phyloP scores from a whole-genome alignment of 2,329 filamentous ascomycete species.

The Claviceps maximensis region DNA sequence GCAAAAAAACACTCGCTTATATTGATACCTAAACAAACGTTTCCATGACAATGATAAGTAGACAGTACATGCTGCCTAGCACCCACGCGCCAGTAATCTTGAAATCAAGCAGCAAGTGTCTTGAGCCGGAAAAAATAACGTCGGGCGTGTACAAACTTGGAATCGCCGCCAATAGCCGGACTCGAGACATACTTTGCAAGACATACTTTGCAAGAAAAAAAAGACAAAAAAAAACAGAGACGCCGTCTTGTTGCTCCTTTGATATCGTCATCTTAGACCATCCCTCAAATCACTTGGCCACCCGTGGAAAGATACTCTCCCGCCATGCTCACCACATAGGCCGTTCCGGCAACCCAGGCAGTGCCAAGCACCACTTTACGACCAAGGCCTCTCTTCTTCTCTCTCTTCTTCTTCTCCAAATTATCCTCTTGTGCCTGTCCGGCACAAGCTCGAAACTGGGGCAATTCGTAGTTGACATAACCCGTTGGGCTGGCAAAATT shows the following conservation, averaged over 20 bases:
- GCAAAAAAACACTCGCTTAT: not conserved
- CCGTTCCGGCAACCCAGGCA: slow-evolving; percentile 38
- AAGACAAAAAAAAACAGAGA: not conserved
- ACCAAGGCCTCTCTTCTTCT: slow-evolving; percentile 17
- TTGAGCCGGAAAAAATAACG: not conserved
- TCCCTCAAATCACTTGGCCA: slow-evolving; percentile 13
- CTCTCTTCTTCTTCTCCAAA: slow-evolving; percentile 30
- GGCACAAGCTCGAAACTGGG: slow-evolving; percentile 24
- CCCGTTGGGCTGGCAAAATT: slow-evolving; percentile 52
- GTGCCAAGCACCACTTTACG: slow-evolving; percentile 41
- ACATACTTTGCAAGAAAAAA: too few species aligned
- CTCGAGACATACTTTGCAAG: too few species aligned
- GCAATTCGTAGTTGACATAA: slow-evolving; percentile 46
- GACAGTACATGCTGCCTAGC: not conserved
- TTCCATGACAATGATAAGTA: not conserved
- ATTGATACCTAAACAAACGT: not conserved
- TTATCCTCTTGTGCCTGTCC: slow-evolving; percentile 6
- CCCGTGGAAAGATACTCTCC: slow-evolving; percentile 42
- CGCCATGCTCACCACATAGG: slow-evolving; percentile 46
- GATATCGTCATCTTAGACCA: not conserved
- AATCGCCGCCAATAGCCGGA: not conserved
- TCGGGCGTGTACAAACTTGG: not conserved
- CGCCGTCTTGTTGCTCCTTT: not conserved
- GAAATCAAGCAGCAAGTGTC: not conserved
- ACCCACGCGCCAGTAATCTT: not conserved